Conservation (phyloP, 352 stramenopile genomes). For the Phytophthora tentaculata region DNA sequence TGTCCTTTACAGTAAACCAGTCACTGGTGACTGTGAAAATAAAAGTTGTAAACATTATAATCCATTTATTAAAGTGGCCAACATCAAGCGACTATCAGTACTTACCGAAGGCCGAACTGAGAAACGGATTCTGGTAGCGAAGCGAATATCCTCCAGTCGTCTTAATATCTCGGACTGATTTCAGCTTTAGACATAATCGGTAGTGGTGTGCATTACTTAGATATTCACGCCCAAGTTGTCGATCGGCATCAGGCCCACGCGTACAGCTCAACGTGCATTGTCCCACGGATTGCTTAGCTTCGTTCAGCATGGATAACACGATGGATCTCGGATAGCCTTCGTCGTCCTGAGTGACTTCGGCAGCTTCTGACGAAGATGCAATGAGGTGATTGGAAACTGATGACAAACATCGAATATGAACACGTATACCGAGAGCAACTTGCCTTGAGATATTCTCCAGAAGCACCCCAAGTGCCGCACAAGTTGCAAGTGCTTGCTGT, state of each 20-base stretch:
- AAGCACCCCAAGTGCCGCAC: slow-evolving; percentile 9
- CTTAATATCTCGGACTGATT: slow-evolving; percentile 43
- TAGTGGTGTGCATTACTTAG: slow-evolving; percentile 30
- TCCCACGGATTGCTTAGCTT: slow-evolving; percentile 23
- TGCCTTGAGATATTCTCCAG: slow-evolving; percentile 6
- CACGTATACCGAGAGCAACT: not conserved
- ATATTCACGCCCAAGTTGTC: slow-evolving; percentile 8
- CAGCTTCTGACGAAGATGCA: slow-evolving; percentile 16
- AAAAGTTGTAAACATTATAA: not conserved
- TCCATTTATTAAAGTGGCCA: not conserved
- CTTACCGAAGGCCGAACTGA: slow-evolving; percentile 40
- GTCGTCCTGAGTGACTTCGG: slow-evolving; percentile 14
- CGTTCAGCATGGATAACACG: slow-evolving; percentile 18
- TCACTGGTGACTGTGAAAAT: slow-evolving; percentile 62
- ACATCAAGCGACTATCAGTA: not conserved
- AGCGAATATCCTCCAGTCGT: slow-evolving; percentile 37
- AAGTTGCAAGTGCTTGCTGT: slow-evolving; percentile 43
- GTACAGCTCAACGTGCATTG: slow-evolving; percentile 26
- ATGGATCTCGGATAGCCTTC: slow-evolving; percentile 19
- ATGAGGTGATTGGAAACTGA: slow-evolving; percentile 20
- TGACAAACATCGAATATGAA: slow-evolving; percentile 38
- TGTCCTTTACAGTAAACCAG: slow-evolving; percentile 41
- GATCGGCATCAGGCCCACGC: slow-evolving; percentile 2
- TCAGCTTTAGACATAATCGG: slow-evolving; percentile 46
- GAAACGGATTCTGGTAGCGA: slow-evolving; percentile 49